Evolutionary conservation across 2,329 filamentous ascomycete genomes (phyloP), one percentile per base, ranked within the genome.

Genomic region (Neopestalotiopsis clavispora): DNA sequence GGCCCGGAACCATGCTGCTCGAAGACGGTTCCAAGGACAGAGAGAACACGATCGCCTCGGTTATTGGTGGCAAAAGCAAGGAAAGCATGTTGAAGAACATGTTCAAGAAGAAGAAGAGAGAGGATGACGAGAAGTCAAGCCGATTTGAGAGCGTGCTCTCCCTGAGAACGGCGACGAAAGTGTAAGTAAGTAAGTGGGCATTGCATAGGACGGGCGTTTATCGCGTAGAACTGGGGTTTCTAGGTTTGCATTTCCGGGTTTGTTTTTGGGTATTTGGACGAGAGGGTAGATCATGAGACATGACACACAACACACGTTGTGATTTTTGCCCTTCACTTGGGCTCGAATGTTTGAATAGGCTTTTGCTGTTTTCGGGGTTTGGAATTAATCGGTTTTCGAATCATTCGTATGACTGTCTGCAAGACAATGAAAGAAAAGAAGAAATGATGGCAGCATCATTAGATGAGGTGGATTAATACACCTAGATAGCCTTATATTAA

Each of bases 71-170:
- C 10, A 79, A 79, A 71, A 40, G 59, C 59, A 82, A 81, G 70
- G 82, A 85, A 56, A 89, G 84, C 74, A 87, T 89, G 86, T 82
- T 90, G 71, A 89, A 89, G 80, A 79, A 83, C 2, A 72, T 90
- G 68, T 89, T 90, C 75, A 87, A 86, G 81, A 85, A 82, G 79
- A 88, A 86, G 79, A 86, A 86, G 77, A 81, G 84, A 40, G 66
- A 45, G 38, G 66, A 66, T 12, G 60, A 66, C 2, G 65, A 58
- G 30, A 66, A 66, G 23, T 59, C 52, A 6, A 67, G n/a, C 12
- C 65, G 65, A 32, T 4, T 67, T 34, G 64, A 66, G 64, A 52
- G 34, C 13, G 64, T 66, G 23, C 45, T 66, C 10, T 45, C 64
- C 30, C 30, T 30, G 1, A 32, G 23, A 7, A 52, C 45, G 9